These are phyloP conservation scores for Hyphopichia fennica DNA, from an alignment of 1,139 yeast genomes.

Conservation along the genomic window DNA sequence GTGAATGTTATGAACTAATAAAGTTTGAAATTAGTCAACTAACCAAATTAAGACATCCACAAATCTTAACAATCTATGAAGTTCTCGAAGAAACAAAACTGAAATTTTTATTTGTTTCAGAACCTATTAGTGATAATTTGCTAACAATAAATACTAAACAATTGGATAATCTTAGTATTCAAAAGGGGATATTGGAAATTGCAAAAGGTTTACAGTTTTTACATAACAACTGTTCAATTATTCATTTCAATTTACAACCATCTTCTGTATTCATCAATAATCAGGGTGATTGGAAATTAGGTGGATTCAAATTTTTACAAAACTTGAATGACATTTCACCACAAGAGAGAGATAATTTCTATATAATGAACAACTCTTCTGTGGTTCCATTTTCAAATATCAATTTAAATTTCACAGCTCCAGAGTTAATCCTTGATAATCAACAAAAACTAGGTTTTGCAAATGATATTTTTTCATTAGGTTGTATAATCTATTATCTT, in stretches of 20 bases:
- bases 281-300: constrained; percentile 92
- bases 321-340: constrained; percentile 48
- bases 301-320: constrained; percentile 72
- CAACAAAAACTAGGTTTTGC: constrained; percentile 52
- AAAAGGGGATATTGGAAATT: constrained; percentile 80
- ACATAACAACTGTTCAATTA: constrained; percentile 71
- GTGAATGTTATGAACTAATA: constrained; percentile 42
- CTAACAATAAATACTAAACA: constrained; percentile 43
- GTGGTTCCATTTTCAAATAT: constrained; percentile 77
- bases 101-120: constrained; percentile 81
- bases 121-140: constrained; percentile 65
- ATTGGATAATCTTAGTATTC: constrained; percentile 70
- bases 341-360: constrained; percentile 53
- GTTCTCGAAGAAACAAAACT: constrained; percentile 85
- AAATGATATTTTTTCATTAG: constrained; percentile 85
- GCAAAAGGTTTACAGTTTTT: constrained; percentile 79
- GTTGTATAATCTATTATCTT: constrained; percentile 68
- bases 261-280: constrained; percentile 71
- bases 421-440: constrained; percentile 28
- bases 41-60: constrained; percentile 86
- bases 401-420: constrained; percentile 63
- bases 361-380: constrained; percentile 66
- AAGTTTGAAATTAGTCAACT: constrained; percentile 61
- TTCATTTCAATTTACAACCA: constrained; percentile 82
- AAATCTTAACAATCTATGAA: constrained; percentile 76